Percentiles rank a stretch among this genome's conserved stretches.
Evolutionary conservation across 2,329 filamentous ascomycete genomes (phyloP).

Genomic region (Mycogone perniciosa): DNA sequence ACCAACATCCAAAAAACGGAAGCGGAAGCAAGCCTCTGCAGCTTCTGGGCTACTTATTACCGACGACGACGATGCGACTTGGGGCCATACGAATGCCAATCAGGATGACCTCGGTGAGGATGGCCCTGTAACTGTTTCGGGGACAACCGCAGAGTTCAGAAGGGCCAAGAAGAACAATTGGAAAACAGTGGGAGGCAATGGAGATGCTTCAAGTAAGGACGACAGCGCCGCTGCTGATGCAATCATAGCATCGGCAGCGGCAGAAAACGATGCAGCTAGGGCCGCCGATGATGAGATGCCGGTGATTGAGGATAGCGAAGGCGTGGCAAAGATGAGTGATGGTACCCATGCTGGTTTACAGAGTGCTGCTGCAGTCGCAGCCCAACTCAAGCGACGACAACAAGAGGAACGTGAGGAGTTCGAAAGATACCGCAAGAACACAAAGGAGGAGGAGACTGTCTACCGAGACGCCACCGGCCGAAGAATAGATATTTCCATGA

Average conservation of each 20-base stretch:
- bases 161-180: conserved; percentile 73
- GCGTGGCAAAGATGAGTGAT: conserved; percentile 68
- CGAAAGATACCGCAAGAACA: conserved; percentile 36
- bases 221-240: conserved; percentile 61
- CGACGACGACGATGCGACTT: conserved; percentile 55
- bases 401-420: conserved; percentile 54
- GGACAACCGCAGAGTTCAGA: conserved; percentile 57
- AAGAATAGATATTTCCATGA: conserved; percentile 90
- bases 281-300: conserved; percentile 45
- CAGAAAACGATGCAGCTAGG: conserved; percentile 52
- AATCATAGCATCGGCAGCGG: conserved; percentile 66
- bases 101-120: conserved; percentile 51
- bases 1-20: conserved; percentile 53
- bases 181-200: conserved; percentile 58
- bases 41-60: conserved; percentile 54
- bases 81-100: conserved; percentile 34
- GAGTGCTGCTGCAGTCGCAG: conserved; percentile 69
- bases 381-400: conserved; percentile 59
- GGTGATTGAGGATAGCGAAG: conserved; percentile 37
- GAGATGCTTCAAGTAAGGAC: conserved; percentile 23
- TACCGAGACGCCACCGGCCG: conserved; percentile 92
- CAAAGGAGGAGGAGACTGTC: conserved; percentile 68
- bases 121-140: conserved; percentile 40
- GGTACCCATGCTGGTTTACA: conserved; percentile 85
- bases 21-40: conserved; percentile 47